phyloP scores from a whole-genome alignment of 495 filamentous ascomycete species.

The Sphaerosporella brunnea region DNA sequence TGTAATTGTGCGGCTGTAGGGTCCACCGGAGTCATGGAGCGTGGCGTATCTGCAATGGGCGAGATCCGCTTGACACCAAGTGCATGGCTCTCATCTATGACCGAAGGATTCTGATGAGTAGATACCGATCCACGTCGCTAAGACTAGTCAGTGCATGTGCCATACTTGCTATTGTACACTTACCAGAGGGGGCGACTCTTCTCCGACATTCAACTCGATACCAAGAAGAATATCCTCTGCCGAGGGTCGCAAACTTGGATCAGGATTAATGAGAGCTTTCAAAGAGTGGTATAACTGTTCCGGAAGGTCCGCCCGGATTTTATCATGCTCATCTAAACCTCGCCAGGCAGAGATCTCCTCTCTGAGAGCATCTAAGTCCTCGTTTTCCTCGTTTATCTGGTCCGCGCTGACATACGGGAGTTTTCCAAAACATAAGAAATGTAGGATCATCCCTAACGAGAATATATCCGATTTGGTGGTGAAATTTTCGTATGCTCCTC shows the following conservation, averaged over 20 bases:
- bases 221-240: constrained; percentile 73
- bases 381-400: constrained; percentile 70
- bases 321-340: constrained; percentile 60
- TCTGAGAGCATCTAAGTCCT: constrained; percentile 76
- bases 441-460: constrained; percentile 91
- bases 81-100: constrained; percentile 34
- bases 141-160: no score
- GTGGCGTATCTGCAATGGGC: constrained; percentile 36
- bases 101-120: constrained; percentile 14
- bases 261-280: constrained; percentile 57
- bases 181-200: constrained; percentile 36
- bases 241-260: constrained; percentile 59
- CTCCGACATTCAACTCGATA: constrained; percentile 51
- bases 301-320: constrained; percentile 63
- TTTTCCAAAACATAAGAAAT: constrained; percentile 88
- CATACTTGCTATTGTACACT: no score
- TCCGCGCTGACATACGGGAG: constrained; percentile 75
- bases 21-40: constrained; percentile 20
- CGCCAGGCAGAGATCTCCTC: constrained; percentile 75
- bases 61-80: constrained; percentile 42
- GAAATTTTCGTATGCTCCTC: constrained; percentile 71
- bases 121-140: constrained; percentile 20
- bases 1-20: background rate
- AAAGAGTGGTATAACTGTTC: constrained; percentile 72
- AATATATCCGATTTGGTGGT: constrained; percentile 93